These are phyloP conservation scores for Phytophthora pini DNA, from an alignment of 352 stramenopile species.

Conservation along the genomic window DNA sequence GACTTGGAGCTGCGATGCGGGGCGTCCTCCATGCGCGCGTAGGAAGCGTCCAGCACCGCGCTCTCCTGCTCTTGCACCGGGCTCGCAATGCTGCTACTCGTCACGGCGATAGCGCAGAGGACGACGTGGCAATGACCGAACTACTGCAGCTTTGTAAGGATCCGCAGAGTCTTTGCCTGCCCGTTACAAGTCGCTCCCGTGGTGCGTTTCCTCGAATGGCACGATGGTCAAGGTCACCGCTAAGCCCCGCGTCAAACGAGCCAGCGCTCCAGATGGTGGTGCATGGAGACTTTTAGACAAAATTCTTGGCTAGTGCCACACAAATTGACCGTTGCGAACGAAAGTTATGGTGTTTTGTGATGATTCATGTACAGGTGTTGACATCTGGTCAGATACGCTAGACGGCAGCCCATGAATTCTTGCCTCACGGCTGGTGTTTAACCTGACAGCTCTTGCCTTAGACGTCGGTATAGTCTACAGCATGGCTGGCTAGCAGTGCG, in stretches of 20 bases:
- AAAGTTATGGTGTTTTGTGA: conserved; percentile 16
- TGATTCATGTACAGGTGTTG: background rate
- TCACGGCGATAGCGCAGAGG: conserved; percentile 11
- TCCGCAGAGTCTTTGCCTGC: conserved; percentile 1
- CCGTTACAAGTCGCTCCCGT: conserved; percentile 4
- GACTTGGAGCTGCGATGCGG: conserved; percentile 35
- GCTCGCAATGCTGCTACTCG: conserved; percentile 38
- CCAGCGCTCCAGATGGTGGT: conserved; percentile 8
- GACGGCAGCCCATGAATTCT: conserved; percentile 4
- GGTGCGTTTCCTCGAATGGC: conserved; percentile 14
- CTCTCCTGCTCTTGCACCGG: conserved; percentile 26
- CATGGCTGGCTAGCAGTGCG: background rate
- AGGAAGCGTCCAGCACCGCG: conserved; percentile 26
- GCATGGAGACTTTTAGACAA: background rate
- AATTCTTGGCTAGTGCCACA: conserved; percentile 12
- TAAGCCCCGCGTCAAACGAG: conserved; percentile 10
- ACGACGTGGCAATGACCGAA: background rate
- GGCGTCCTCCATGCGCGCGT: conserved; percentile 44
- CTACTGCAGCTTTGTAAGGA: background rate
- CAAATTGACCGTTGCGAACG: conserved; percentile 18
- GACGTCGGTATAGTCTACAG: background rate
- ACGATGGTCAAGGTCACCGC: background rate
- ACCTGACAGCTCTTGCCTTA: background rate
- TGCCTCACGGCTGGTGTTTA: background rate
- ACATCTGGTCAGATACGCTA: conserved; percentile 6